phyloP scores from a whole-genome alignment of 495 filamentous ascomycete species.

The Annulohypoxylon stygium region DNA sequence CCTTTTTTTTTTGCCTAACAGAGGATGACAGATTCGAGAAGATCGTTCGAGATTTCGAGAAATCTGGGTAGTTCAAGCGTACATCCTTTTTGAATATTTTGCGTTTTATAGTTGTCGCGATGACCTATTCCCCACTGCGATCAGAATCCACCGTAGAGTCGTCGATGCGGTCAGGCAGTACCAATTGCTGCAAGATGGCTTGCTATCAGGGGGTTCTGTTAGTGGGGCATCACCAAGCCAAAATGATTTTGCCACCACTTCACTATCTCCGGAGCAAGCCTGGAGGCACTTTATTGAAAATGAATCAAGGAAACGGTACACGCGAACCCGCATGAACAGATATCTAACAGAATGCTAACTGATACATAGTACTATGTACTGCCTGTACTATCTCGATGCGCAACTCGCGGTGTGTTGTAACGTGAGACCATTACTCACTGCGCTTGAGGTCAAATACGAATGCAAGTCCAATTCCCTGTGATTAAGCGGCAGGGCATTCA shows the following conservation, averaged over 20 bases:
- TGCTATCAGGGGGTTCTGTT: not conserved
- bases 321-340: not conserved
- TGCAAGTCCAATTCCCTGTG: not conserved
- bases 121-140: not conserved
- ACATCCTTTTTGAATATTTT: slow-evolving; percentile 7
- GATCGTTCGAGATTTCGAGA: slow-evolving; percentile 8
- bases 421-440: slow-evolving; percentile 1
- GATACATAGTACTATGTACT: not conserved
- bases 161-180: not conserved
- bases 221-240: not conserved
- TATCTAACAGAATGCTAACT: not conserved
- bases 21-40: not conserved
- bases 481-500: too few species aligned
- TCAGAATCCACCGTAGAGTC: slow-evolving; percentile 2
- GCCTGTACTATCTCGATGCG: not conserved
- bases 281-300: slow-evolving; percentile 1
- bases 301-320: slow-evolving; percentile 5
- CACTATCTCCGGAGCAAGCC: not conserved
- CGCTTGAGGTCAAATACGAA: slow-evolving; percentile 7
- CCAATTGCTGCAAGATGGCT: not conserved
- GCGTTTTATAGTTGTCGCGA: slow-evolving; percentile 5
- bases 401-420: not conserved
- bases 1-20: too few species aligned
- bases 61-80: not conserved
- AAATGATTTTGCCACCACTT: not conserved